phyloP scores from a whole-genome alignment of 23 red algal species.

The Gracilaria gracilis region DNA sequence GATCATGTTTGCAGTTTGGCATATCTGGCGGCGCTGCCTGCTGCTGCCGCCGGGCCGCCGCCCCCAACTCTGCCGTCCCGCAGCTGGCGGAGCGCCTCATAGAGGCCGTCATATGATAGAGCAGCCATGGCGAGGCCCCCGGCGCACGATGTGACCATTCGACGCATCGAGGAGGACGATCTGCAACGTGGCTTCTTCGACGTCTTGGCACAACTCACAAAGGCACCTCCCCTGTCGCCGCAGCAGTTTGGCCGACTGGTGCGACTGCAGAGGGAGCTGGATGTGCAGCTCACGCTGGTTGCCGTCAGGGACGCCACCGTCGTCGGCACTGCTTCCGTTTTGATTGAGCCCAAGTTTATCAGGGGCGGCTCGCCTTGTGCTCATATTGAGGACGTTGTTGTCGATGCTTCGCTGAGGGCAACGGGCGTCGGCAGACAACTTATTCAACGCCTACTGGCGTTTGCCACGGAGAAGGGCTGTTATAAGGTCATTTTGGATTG shows the following conservation, averaged over 20 bases:
- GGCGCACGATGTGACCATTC: neutral
- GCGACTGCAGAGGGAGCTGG: conserved; percentile 8
- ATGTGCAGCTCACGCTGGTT: conserved; percentile 40
- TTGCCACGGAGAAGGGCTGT: conserved; percentile 64
- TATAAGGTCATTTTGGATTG: conserved; percentile 93
- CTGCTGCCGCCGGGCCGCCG: too few species aligned
- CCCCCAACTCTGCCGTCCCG: too few species aligned
- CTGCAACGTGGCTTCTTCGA: conserved; percentile 57
- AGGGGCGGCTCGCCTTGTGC: conserved; percentile 60
- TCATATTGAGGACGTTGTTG: conserved; percentile 92
- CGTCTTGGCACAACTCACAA: conserved; percentile 61
- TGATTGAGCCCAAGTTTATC: conserved; percentile 84
- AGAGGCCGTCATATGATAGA: too few species aligned
- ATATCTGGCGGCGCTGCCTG: too few species aligned
- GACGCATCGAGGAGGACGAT: conserved; percentile 38
- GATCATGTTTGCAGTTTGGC: too few species aligned
- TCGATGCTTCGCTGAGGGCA: conserved; percentile 31
- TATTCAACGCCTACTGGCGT: conserved; percentile 43
- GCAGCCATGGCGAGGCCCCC: too few species aligned
- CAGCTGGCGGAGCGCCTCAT: too few species aligned
- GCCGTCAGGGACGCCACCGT: conserved; percentile 23
- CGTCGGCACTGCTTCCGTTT: conserved; percentile 63
- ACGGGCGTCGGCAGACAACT: conserved; percentile 57
- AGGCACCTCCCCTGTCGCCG: conserved; percentile 45
- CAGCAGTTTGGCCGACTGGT: conserved; percentile 49